Evolutionary conservation across 2,329 filamentous ascomycete species (phyloP).

Genomic region (Aspergillus piperis): DNA sequence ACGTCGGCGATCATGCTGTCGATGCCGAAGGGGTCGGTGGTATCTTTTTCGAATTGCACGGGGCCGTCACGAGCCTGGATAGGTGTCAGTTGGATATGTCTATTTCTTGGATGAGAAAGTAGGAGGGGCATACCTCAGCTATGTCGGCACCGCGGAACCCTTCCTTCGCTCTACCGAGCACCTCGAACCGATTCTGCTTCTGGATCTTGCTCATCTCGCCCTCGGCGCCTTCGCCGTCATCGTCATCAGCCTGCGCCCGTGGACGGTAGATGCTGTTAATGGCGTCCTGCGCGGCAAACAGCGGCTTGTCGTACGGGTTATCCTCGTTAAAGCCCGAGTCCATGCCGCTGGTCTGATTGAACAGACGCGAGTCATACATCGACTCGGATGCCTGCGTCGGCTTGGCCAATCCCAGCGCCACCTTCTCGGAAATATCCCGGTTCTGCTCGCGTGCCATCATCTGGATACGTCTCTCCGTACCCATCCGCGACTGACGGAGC

Average conservation of each 20-base stretch:
- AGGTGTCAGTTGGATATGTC: not conserved
- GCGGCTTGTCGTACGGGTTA: slow-evolving; percentile 92
- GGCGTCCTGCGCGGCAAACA: slow-evolving; percentile 94
- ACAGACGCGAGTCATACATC: slow-evolving; percentile 96
- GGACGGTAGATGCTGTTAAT: slow-evolving; percentile 93
- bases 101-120: no score
- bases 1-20: slow-evolving; percentile 89
- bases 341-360: slow-evolving; percentile 92
- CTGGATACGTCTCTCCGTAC: slow-evolving; percentile 84
- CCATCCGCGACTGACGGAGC: slow-evolving; percentile 91
- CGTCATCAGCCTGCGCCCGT: slow-evolving; percentile 68
- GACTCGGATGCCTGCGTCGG: slow-evolving; percentile 87
- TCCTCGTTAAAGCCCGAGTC: slow-evolving; percentile 95
- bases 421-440: slow-evolving; percentile 95
- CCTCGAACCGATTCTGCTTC: slow-evolving; percentile 83
- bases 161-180: slow-evolving; percentile 75
- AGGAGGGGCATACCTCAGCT: slow-evolving; percentile 63
- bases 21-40: slow-evolving; percentile 85
- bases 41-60: slow-evolving; percentile 94
- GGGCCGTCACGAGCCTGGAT: slow-evolving; percentile 76
- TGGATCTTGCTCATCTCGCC: slow-evolving; percentile 85
- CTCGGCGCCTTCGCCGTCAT: slow-evolving; percentile 77
- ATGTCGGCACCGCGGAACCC: slow-evolving; percentile 84
- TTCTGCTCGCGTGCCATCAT: slow-evolving; percentile 94
- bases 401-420: slow-evolving; percentile 90